phyloP scores from a whole-genome alignment of 2,329 filamentous ascomycete genomes.

The Sphaerostilbella broomeana region DNA sequence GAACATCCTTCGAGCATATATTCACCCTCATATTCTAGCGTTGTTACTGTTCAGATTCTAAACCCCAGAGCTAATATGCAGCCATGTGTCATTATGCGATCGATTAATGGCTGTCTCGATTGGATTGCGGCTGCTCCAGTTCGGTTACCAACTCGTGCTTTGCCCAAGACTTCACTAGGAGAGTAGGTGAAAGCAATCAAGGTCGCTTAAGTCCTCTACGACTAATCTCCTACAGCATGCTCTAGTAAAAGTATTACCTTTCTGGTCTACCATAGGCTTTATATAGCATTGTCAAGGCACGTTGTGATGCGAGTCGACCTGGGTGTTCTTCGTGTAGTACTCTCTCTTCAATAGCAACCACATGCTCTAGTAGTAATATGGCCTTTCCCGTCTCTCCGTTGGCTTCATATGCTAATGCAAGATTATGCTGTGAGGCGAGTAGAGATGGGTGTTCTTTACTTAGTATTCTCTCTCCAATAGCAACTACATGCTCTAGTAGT shows the following conservation, averaged over 20 bases:
- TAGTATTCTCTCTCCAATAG: not conserved
- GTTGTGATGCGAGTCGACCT: not conserved
- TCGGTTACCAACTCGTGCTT: too few relatives aligned
- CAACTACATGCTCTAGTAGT: conserved; percentile 6
- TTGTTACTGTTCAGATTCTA: too few relatives aligned
- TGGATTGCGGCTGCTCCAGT: too few relatives aligned
- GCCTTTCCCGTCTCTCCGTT: conserved; percentile 1
- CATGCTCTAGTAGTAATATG: not conserved
- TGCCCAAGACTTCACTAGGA: too few relatives aligned
- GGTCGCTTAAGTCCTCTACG: too few relatives aligned
- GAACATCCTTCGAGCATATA: too few relatives aligned
- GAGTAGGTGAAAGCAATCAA: too few relatives aligned
- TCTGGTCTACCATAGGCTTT: not conserved
- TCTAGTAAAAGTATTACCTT: conserved; percentile 1
- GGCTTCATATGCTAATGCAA: conserved; percentile 2
- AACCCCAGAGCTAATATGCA: too few relatives aligned
- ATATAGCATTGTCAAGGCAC: not conserved
- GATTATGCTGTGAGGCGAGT: conserved; percentile 5
- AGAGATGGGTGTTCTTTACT: not conserved
- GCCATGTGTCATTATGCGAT: too few relatives aligned
- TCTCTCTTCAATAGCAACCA: not conserved
- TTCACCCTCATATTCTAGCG: too few relatives aligned
- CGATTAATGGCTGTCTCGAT: too few relatives aligned
- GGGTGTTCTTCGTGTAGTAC: not conserved
- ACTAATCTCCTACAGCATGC: not conserved